Evolutionary conservation across 2,329 filamentous ascomycete species (phyloP), one percentile per base, ranked within the genome.

Genomic region (Diaporthe humulicola): DNA sequence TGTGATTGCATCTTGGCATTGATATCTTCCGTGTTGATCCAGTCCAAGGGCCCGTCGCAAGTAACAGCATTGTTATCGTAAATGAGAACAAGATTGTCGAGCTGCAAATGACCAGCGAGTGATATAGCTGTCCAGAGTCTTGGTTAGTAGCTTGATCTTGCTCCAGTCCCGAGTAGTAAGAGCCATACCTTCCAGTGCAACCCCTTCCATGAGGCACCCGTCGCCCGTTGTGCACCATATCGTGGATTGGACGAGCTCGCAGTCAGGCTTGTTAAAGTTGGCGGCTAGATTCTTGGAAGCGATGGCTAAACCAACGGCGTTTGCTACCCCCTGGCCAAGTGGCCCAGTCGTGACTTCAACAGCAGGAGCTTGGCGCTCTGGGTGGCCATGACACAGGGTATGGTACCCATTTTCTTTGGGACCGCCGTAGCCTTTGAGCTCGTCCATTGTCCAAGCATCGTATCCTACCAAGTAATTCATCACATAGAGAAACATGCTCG

Each of bases 21-120:
- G 77, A 90, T 83, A 60, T 91, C 88, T 77, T 91, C 89, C 0
- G 85, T 88, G 75, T 89, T 90, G 9, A 83, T 85, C 17, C 87
- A 82, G 79, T 90, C 88, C 3, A 90, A 85, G 2, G 85, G 86
- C 1, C 90, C 90, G 74, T 91, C 90, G 77, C 89, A 91, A 7
- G 89, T 91, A 64, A 91, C 83, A 77, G 90, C 87, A 79, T 91
- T 91, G 81, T 92, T 91, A 77, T 91, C 90, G 77, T 91, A 91
- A 61, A 91, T 87, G 36, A 91, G 81, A 4, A 86, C 87, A 1
- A 92, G 81, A 79, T 91, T 91, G 81, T 88, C 87, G 14, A 92
- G 83, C 76, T 84, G 85, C 80, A 86, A 85, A 79, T 91, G 88
- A 1, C 89, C 90, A 8, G 89, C 89, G 8, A 90, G 85, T 5